Percentiles rank a stretch among this genome's conserved stretches.
These are phyloP conservation scores for Wolfiporia cocos DNA, from an alignment of 1,284 basidiomycete species.

Conservation along the genomic window DNA sequence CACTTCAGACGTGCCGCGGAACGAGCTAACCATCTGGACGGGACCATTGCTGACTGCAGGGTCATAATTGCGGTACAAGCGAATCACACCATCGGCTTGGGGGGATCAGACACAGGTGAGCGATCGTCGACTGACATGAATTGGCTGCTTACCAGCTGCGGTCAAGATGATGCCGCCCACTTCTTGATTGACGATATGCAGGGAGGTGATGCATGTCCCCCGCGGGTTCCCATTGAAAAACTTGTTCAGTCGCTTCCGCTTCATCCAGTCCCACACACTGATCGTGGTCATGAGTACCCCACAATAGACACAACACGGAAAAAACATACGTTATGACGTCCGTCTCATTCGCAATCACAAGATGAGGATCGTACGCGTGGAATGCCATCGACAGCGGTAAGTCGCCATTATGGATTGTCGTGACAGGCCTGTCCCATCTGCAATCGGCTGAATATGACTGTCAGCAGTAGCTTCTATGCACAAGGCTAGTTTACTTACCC, in stretches of 20 bases:
- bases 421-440: slow-evolving; percentile 79
- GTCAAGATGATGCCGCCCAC: slow-evolving; percentile 88
- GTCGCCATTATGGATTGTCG: slow-evolving; percentile 64
- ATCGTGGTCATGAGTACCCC: background rate
- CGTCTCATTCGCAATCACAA: slow-evolving; percentile 82
- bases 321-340: slow-evolving; percentile 77
- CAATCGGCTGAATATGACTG: slow-evolving; percentile 32
- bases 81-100: slow-evolving; percentile 85
- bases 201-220: slow-evolving; percentile 80
- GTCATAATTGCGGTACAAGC: slow-evolving; percentile 90
- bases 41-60: slow-evolving; percentile 54
- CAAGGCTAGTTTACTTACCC: slow-evolving; percentile 41
- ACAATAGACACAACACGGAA: background rate
- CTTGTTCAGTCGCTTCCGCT: slow-evolving; percentile 67
- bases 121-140: background rate
- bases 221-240: slow-evolving; percentile 89
- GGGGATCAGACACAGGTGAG: slow-evolving; percentile 1
- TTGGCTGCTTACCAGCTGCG: slow-evolving; percentile 62
- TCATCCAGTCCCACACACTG: slow-evolving; percentile 95
- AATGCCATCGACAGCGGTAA: slow-evolving; percentile 80
- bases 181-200: slow-evolving; percentile 96
- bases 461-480: background rate
- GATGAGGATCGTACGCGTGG: slow-evolving; percentile 89
- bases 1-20: slow-evolving; percentile 84
- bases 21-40: slow-evolving; percentile 87